phyloP scores from a whole-genome alignment of 2,329 filamentous ascomycete genomes.

The Alternaria sp. region DNA sequence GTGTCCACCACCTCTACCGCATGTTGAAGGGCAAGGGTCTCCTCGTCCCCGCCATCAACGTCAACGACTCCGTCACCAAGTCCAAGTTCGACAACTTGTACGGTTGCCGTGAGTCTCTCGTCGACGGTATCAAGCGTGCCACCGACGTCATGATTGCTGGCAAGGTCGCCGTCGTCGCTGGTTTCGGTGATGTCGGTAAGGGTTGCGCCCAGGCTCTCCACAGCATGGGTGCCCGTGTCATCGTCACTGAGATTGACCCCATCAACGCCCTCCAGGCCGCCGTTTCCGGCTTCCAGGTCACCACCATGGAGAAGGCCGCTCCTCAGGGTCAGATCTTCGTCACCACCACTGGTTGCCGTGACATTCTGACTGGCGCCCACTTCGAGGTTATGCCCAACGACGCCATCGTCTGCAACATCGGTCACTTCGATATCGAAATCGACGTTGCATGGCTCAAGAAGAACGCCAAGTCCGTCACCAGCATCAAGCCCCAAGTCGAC shows the following conservation, averaged over 20 bases:
- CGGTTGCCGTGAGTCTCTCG: conserved; percentile 97
- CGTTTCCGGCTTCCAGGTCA: conserved; percentile 96
- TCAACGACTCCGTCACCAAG: conserved; percentile 99
- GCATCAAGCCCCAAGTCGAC: conserved; percentile 99
- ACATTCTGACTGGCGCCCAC: conserved; percentile 91
- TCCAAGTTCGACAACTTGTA: conserved; percentile 99
- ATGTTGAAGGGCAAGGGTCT: conserved; percentile 84
- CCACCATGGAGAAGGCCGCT: conserved; percentile 97
- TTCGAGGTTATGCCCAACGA: conserved; percentile 97
- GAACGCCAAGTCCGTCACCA: conserved; percentile 90
- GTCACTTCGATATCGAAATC: conserved; percentile 99
- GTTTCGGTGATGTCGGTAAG: conserved; percentile 99
- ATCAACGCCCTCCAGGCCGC: conserved; percentile 99
- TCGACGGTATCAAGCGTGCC: conserved; percentile 99
- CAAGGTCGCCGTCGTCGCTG: conserved; percentile 97
- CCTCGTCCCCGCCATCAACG: conserved; percentile 93
- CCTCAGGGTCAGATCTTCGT: conserved; percentile 94
- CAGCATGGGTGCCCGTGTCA: conserved; percentile 95
- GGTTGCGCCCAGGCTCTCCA: conserved; percentile 95
- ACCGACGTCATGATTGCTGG: conserved; percentile 99
- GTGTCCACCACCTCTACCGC: conserved; percentile 98
- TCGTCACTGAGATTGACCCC: conserved; percentile 96
- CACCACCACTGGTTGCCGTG: conserved; percentile 98
- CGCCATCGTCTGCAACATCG: conserved; percentile 99
- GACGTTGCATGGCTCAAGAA: conserved; percentile 99